These are phyloP conservation scores for Melastoma candidum DNA, from an alignment of 441 rosid genomes.

Conservation along the genomic window DNA sequence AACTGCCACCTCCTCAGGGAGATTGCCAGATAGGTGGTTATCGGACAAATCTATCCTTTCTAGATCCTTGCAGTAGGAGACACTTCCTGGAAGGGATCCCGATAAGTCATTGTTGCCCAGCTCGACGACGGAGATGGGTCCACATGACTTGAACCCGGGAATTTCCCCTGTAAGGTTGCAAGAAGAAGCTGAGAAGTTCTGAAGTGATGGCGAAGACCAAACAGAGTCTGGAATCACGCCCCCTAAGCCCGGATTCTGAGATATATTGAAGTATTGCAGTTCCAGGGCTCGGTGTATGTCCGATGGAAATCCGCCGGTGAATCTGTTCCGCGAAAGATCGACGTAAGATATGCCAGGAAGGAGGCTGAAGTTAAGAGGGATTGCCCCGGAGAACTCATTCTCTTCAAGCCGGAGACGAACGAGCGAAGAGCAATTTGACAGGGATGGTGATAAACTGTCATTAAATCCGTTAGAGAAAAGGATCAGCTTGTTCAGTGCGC, in stretches of 20 bases:
- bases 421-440: conserved; percentile 69
- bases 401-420: conserved; percentile 82
- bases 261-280: conserved; percentile 68
- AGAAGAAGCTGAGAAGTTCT: conserved; percentile 68
- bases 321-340: conserved; percentile 69
- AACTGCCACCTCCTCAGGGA: conserved; percentile 44
- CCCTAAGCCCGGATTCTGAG: conserved; percentile 55
- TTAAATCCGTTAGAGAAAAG: conserved; percentile 72
- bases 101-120: conserved; percentile 42
- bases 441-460: conserved; percentile 49
- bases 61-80: conserved; percentile 51
- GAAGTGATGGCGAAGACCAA: conserved; percentile 66
- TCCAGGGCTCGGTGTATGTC: conserved; percentile 47
- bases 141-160: conserved; percentile 57
- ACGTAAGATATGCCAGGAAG: conserved; percentile 59
- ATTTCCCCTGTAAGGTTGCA: conserved; percentile 54
- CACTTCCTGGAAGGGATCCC: conserved; percentile 41
- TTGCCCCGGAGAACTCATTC: conserved; percentile 72
- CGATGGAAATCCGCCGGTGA: conserved; percentile 63
- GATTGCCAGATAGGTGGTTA: conserved; percentile 44
- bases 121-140: conserved; percentile 50
- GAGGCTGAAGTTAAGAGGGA: conserved; percentile 49
- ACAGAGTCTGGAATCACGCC: conserved; percentile 43
- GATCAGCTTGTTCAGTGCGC: conserved; percentile 56
- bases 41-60: conserved; percentile 39